Evolutionary conservation across 2,329 filamentous ascomycete genomes (phyloP), one percentile per base, ranked within the genome.

Genomic region (Fusarium liriodendri): DNA sequence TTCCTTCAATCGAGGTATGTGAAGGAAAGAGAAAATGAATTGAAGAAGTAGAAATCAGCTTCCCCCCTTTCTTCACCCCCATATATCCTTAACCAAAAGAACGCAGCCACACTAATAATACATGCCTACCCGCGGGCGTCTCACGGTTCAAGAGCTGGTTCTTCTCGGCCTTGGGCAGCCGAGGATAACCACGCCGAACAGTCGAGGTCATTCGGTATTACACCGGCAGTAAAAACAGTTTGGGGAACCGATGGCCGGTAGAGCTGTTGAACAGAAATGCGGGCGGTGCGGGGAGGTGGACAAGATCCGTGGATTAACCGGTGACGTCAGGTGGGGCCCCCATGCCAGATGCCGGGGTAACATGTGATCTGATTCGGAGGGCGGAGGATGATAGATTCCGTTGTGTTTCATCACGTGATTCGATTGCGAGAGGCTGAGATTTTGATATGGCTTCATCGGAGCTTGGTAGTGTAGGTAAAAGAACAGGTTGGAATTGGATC

Each of bases 281-380:
- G 70, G 71, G 69, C 45, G 42, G 65, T 62, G 42, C 64, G 64
- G 66, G 52, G 64, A 54, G 62, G 45, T 29, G 16, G 13, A 32
- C n/a, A 63, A 32, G 29, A 37, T 14, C 77, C 77, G 77, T 64
- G 29, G 76, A 75, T 79, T 79, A 78, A 42, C 77, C 77, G 76
- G 62, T 79, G 77, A 78, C 76, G 77, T 78, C 76, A 76, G 32
- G 54, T 58, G 54, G 54, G 54, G 54, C 7, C 33, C 60, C 45
- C 20, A 54, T 55, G 50, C 33, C 32, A 70, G 57, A 55, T 29
- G 45, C 62, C 45, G 57, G 68, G 69, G 69, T 71, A 42, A 40
- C 76, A 79, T 78, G 77, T 79, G 76, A 77, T 70, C 42, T 52
- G 13, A 6, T 3, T 38, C 57, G 67, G 42, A 6, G 10, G 0